Conservation (phyloP, 495 filamentous ascomycete species). For the Lineolata rhizophorae region DNA sequence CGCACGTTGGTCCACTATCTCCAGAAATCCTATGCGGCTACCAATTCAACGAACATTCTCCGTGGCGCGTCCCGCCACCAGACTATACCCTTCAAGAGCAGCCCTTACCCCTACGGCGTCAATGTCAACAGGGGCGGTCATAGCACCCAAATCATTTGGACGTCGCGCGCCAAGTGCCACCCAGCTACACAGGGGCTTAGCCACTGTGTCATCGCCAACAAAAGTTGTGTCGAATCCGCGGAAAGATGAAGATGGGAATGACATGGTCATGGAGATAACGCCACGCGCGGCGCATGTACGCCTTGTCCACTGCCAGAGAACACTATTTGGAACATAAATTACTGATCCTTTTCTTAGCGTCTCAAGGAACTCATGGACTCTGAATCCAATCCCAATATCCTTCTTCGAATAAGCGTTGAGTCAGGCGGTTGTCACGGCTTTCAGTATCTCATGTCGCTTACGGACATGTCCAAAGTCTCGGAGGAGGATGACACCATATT, state of each 20-base stretch:
- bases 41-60: too few relatives aligned
- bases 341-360: conserved; percentile 17
- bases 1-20: too few relatives aligned
- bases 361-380: conserved; percentile 47
- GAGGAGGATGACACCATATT: conserved; percentile 61
- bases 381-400: conserved; percentile 60
- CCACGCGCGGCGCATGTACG: neutral
- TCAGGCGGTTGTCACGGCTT: conserved; percentile 93
- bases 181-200: too few relatives aligned
- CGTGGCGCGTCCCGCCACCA: too few relatives aligned
- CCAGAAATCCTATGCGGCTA: too few relatives aligned
- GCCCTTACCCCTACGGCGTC: too few relatives aligned
- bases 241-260: neutral
- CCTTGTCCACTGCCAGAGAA: neutral
- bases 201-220: too few relatives aligned
- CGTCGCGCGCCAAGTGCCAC: too few relatives aligned
- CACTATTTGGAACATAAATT: neutral
- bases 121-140: too few relatives aligned
- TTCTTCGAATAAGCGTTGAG: conserved; percentile 75
- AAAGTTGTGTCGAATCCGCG: too few relatives aligned
- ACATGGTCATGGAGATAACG: neutral
- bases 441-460: conserved; percentile 84
- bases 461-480: conserved; percentile 32
- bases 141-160: too few relatives aligned
- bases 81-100: too few relatives aligned